These are phyloP conservation scores for Gynochthodes officinalis DNA, from an alignment of 257 asterid genomes.

Conservation along the genomic window DNA sequence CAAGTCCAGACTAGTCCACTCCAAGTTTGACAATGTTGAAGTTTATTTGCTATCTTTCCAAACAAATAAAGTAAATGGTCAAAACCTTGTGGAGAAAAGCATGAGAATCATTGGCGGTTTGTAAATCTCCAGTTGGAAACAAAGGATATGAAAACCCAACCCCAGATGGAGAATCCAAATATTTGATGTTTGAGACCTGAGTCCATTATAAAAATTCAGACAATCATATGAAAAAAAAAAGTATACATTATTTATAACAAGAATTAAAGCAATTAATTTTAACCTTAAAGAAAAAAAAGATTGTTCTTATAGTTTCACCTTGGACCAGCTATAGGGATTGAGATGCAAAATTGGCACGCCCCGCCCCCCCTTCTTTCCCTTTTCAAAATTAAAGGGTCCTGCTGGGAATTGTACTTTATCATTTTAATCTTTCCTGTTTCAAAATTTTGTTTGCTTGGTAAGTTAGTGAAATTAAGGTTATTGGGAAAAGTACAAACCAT, in stretches of 20 bases:
- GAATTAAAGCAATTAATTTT: neutral
- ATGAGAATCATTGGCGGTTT: constrained; percentile 51
- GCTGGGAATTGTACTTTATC: constrained; percentile 2
- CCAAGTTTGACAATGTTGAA: no score
- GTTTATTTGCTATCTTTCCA: no score
- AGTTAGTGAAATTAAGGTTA: no score
- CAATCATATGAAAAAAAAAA: neutral
- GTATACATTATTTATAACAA: neutral
- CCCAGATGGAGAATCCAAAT: constrained; percentile 63
- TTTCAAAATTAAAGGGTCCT: constrained; percentile 65
- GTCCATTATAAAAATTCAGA: no score
- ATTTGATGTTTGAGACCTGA: constrained; percentile 50
- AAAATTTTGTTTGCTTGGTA: no score
- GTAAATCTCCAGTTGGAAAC: constrained; percentile 36
- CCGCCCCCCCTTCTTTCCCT: constrained; percentile 32
- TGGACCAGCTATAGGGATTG: constrained; percentile 57
- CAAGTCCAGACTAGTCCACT: no score
- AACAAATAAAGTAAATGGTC: no score
- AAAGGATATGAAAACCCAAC: constrained; percentile 56
- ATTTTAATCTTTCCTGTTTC: no score
- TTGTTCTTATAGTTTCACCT: constrained; percentile 27
- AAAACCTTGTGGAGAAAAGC: constrained; percentile 54
- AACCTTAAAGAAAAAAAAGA: neutral
- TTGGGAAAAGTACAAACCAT: constrained; percentile 46
- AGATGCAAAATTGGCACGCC: constrained; percentile 53